Evolutionary conservation across 2,329 filamentous ascomycete species (phyloP).

Genomic region (Torrubiellomyces zombiae): DNA sequence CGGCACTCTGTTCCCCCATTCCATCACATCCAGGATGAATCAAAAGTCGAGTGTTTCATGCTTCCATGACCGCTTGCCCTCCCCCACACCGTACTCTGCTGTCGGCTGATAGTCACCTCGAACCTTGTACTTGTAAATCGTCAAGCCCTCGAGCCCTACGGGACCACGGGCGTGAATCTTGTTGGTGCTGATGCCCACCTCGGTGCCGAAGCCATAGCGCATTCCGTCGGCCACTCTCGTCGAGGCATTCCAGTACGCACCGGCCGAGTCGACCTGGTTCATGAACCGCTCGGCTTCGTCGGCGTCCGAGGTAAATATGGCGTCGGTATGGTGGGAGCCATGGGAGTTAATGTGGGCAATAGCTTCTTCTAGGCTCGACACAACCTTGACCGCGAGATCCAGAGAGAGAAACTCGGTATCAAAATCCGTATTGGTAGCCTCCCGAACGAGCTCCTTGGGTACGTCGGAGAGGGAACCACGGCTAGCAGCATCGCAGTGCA

Average conservation of each 20-base stretch:
- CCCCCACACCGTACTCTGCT: constrained; percentile 51
- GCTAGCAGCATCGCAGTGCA: constrained; percentile 61
- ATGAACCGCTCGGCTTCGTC: constrained; percentile 67
- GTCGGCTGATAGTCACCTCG: constrained; percentile 72
- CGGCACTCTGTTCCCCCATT: no score
- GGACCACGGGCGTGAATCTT: constrained; percentile 93
- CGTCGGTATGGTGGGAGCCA: constrained; percentile 87
- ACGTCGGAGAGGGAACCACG: constrained; percentile 44
- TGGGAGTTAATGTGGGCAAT: constrained; percentile 82
- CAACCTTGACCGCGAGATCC: constrained; percentile 67
- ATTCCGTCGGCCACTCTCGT: constrained; percentile 92
- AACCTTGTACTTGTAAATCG: constrained; percentile 94
- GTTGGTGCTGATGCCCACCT: constrained; percentile 97
- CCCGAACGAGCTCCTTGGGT: constrained; percentile 35
- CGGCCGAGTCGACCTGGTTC: constrained; percentile 70
- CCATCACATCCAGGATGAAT: constrained; percentile 1
- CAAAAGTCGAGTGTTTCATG: constrained; percentile 37
- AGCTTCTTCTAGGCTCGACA: constrained; percentile 51
- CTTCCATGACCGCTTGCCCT: constrained; percentile 40
- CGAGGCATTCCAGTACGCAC: constrained; percentile 94
- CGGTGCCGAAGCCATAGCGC: constrained; percentile 93
- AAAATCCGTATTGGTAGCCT: constrained; percentile 56
- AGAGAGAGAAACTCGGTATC: constrained; percentile 81
- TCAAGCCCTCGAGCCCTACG: constrained; percentile 83
- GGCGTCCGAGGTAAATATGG: constrained; percentile 58